Evolutionary conservation across 2,329 filamentous ascomycete species (phyloP), one percentile per base, ranked within the genome.

Genomic region (Lecanicillium sp.): DNA sequence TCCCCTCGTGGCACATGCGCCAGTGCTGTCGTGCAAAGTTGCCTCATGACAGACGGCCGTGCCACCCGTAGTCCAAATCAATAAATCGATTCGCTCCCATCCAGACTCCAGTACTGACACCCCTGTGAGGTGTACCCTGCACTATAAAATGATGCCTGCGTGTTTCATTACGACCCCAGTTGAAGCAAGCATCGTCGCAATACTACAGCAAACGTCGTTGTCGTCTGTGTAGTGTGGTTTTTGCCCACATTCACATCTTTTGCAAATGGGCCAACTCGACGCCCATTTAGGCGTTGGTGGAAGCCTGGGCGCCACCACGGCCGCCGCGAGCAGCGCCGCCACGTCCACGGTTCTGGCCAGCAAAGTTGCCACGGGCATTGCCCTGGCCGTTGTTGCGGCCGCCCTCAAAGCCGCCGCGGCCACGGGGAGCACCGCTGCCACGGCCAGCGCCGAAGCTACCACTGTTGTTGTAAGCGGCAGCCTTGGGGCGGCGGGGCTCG

Each of bases 401-500:
- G 45, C 84, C 83, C 48, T 83, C 79, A 70, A 86, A 90, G 62
- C 79, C 82, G 52, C 85, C 83, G 60, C 86, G 84, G 52, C 84
- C 82, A 59, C 84, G 80, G 55, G 75, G 74, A 56, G 78, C 71
- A 42, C 66, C 58, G 54, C 78, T 78, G 44, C 84, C 83, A 52
- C 85, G 80, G 55, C 74, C 75, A 53, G 78, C 66, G 58, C 74
- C 74, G 62, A 80, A 81, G 68, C 82, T 85, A 17, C 33, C 43
- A 62, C 80, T 80, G 50, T 86, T 83, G 46, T 83, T 86, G 55
- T 83, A 87, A 48, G 81, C 79, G 54, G 73, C 78, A 38, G 82
- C 73, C 68, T 89, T 88, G 58, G 86, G 81, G 56, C 89, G 88
- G 54, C 93, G 90, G 64, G 91, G 87, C 71, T 97, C 93, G 49